Evolutionary conservation across 345 rosid species (phyloP).

Genomic region (Dipteronia sinensis): DNA sequence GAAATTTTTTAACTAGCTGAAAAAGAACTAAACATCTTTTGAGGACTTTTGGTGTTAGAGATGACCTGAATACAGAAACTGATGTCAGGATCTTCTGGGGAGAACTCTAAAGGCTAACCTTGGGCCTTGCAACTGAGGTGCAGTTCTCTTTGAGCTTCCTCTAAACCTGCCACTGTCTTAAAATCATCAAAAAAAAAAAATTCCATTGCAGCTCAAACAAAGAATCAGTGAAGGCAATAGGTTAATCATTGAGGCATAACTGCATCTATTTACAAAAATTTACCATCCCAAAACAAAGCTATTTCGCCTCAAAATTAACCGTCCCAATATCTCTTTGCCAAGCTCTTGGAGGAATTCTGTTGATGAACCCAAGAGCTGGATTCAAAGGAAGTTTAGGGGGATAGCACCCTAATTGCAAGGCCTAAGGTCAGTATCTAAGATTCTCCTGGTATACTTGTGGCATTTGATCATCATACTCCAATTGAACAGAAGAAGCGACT

Average conservation of each 20-base stretch:
- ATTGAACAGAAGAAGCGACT: neutral
- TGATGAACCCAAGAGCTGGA: neutral
- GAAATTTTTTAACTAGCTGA: neutral
- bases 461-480: neutral
- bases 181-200: neutral
- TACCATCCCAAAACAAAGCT: neutral
- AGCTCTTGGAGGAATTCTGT: neutral
- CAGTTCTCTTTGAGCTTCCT: neutral
- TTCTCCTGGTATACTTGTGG: conserved; percentile 12
- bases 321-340: neutral
- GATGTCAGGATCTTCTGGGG: neutral
- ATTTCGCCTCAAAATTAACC: neutral
- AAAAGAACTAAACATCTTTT: neutral
- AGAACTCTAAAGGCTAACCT: conserved; percentile 9
- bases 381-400: conserved; percentile 1
- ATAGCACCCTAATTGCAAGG: conserved; percentile 19
- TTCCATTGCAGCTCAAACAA: too few relatives aligned
- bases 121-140: conserved; percentile 14
- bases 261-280: neutral
- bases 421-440: conserved; percentile 9
- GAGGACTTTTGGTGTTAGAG: neutral
- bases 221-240: neutral
- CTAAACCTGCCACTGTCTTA: neutral
- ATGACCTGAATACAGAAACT: conserved; percentile 4
- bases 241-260: neutral